Evolutionary conservation across 176 grass and related monocot species (phyloP).

Genomic region (Poa pratensis): DNA sequence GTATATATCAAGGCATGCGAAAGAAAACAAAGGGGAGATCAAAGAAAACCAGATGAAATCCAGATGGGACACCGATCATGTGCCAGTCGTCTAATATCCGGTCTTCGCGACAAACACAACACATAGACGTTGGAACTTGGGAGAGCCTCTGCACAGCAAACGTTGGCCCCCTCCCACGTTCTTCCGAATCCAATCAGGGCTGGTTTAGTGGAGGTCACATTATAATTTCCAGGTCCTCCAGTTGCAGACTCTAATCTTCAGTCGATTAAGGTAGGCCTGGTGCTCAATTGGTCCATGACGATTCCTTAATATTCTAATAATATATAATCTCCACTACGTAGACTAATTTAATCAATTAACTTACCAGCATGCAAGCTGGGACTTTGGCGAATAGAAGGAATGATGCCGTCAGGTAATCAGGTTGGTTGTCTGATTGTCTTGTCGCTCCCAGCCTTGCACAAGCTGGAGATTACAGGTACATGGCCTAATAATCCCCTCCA

Average conservation of each 20-base stretch:
- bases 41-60: neutral
- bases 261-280: neutral
- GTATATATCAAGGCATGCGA: neutral
- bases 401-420: conserved; percentile 28
- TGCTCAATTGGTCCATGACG: neutral
- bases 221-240: conserved; percentile 9
- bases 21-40: neutral
- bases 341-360: neutral
- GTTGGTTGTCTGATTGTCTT: conserved; percentile 22
- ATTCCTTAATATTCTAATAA: neutral
- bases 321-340: neutral
- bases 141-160: neutral
- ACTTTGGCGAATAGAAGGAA: neutral
- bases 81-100: conserved; percentile 1
- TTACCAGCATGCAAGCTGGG: neutral
- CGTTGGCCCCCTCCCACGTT: neutral
- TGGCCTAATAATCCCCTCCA: conserved; percentile 31
- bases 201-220: conserved; percentile 36
- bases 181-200: neutral
- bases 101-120: conserved; percentile 22
- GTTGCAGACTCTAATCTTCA: neutral
- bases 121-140: conserved; percentile 19
- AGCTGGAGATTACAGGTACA: conserved; percentile 17
- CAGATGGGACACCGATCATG: conserved; percentile 22
- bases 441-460: conserved; percentile 38